Evolutionary conservation across 164 flowering plant species (phyloP).

Genomic region (Hamamelis virginiana): DNA sequence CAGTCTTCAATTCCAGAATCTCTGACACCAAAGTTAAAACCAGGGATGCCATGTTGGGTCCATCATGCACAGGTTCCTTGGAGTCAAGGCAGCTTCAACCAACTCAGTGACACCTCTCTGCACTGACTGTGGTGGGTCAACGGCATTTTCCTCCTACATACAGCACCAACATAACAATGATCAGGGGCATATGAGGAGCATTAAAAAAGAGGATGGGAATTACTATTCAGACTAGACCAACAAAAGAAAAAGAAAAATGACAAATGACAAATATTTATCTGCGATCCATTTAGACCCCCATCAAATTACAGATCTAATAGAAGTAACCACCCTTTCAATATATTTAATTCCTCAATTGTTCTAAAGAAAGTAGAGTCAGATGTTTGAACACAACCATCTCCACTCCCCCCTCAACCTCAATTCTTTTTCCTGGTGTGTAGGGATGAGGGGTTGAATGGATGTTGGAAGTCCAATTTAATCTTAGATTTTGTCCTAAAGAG

Average conservation of each 20-base stretch:
- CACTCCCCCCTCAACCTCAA: no score
- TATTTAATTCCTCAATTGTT: no score
- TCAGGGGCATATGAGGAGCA: neutral
- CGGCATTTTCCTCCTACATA: conserved; percentile 75
- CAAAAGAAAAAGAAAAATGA: no score
- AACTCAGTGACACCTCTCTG: conserved; percentile 86
- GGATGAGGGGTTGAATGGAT: no score
- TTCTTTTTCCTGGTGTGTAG: no score
- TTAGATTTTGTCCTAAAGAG: no score
- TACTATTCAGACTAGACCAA: no score
- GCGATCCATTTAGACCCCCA: neutral
- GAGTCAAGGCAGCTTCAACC: conserved; percentile 88
- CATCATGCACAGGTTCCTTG: conserved; percentile 95
- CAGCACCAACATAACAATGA: neutral
- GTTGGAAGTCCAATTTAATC: no score
- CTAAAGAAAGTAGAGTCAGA: no score
- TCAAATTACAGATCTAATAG: neutral
- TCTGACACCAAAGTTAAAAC: conserved; percentile 43
- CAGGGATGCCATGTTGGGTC: conserved; percentile 99
- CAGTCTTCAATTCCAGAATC: neutral
- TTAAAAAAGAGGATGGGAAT: no score
- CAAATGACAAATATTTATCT: no score
- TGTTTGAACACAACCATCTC: no score
- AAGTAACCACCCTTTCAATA: neutral
- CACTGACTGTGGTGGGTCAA: conserved; percentile 88